Evolutionary conservation across 352 stramenopile species (phyloP).

Genomic region (Aphanomyces stellatus): DNA sequence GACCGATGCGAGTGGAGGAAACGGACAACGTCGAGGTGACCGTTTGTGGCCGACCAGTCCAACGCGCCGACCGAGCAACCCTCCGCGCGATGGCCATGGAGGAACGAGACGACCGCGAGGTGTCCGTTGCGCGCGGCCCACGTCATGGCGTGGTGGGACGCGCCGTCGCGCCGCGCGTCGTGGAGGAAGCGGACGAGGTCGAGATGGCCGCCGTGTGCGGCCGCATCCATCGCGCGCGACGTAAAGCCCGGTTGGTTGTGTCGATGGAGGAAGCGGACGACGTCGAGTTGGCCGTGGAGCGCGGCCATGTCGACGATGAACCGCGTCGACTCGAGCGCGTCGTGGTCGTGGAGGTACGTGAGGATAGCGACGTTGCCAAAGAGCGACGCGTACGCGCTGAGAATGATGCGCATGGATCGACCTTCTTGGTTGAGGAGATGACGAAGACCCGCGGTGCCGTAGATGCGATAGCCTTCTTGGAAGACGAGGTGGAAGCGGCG

Average conservation of each 20-base stretch:
- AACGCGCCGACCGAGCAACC: background rate
- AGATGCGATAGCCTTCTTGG: background rate
- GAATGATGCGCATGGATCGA: background rate
- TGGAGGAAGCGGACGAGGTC: background rate
- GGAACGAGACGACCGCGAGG: background rate
- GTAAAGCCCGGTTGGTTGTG: slow-evolving; percentile 32
- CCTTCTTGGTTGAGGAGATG: background rate
- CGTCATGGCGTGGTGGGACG: background rate
- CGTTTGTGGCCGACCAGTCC: background rate
- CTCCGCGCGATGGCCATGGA: background rate
- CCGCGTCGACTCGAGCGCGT: background rate
- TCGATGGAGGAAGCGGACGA: slow-evolving; percentile 38
- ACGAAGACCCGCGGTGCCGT: background rate
- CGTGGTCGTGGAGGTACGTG: background rate
- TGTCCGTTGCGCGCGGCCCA: background rate
- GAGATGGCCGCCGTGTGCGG: background rate
- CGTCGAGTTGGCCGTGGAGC: slow-evolving; percentile 30
- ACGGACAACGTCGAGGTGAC: background rate
- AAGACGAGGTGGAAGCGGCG: background rate
- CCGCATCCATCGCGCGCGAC: slow-evolving; percentile 19
- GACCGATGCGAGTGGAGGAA: background rate
- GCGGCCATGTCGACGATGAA: slow-evolving; percentile 31
- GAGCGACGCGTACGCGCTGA: background rate
- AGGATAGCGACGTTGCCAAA: background rate
- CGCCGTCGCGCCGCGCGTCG: background rate